Percentiles rank a stretch among this genome's conserved stretches.
phyloP scores from a whole-genome alignment of 306 rosid genomes.

The Cucumis sativus region DNA sequence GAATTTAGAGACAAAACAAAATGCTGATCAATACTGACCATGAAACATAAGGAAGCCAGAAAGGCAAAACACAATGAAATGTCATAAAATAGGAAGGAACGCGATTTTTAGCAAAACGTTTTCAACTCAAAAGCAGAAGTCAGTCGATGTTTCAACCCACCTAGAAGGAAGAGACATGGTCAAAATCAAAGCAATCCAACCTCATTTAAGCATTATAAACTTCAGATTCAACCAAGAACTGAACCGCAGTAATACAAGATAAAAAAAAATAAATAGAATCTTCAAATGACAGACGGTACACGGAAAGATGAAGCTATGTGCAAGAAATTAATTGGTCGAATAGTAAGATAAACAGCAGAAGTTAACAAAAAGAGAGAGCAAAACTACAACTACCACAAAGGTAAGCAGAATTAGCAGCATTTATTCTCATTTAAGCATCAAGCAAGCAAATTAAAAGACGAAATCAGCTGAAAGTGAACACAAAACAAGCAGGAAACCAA shows the following conservation, averaged over 20 bases:
- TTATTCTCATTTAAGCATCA: neutral
- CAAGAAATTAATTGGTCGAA: neutral
- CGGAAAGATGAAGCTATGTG: neutral
- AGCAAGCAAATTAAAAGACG: neutral
- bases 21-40: neutral
- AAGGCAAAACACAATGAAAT: neutral
- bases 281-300: neutral
- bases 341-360: neutral
- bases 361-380: neutral
- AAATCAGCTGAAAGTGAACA: neutral
- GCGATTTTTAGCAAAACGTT: neutral
- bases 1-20: neutral
- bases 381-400: neutral
- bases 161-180: neutral
- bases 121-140: neutral
- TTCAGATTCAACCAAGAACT: neutral
- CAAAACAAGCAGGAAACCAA: neutral
- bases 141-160: neutral
- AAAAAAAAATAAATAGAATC: neutral
- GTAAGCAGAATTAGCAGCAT: neutral
- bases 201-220: neutral
- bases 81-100: neutral
- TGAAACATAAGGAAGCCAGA: neutral
- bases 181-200: neutral
- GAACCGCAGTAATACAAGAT: neutral